These are phyloP conservation scores for Pholiota adiposa DNA, from an alignment of 1,284 basidiomycete genomes.

Conservation along the genomic window DNA sequence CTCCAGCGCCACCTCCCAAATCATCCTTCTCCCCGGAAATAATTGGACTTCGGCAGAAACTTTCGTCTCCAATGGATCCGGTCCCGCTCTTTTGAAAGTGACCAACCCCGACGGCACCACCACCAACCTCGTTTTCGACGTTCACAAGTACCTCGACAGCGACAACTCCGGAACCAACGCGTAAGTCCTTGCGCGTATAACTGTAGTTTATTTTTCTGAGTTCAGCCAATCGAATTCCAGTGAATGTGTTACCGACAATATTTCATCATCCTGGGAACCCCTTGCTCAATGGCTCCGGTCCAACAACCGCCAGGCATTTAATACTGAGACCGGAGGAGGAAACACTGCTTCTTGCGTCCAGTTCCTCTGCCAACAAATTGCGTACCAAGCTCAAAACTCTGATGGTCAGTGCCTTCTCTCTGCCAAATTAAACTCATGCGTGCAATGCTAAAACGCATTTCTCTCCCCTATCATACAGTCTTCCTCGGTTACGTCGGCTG, in stretches of 20 bases:
- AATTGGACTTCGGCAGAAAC: constrained; percentile 55
- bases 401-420: constrained; percentile 39
- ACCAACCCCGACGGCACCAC: constrained; percentile 55
- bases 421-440: neutral
- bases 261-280: constrained; percentile 49
- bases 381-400: constrained; percentile 54
- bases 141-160: constrained; percentile 67
- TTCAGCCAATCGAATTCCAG: constrained; percentile 19
- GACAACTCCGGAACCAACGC: constrained; percentile 50
- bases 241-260: constrained; percentile 57
- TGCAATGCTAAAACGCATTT: neutral
- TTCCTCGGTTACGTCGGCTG: constrained; percentile 39
- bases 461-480: constrained; percentile 19
- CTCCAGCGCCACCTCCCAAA: constrained; percentile 49
- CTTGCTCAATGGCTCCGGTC: constrained; percentile 53
- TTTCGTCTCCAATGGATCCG: constrained; percentile 59
- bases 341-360: constrained; percentile 51
- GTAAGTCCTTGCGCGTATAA: constrained; percentile 27
- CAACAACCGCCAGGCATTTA: constrained; percentile 62
- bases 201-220: constrained; percentile 4
- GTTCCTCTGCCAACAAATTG: constrained; percentile 52
- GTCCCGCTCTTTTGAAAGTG: constrained; percentile 52
- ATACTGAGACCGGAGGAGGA: constrained; percentile 67
- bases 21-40: constrained; percentile 58
- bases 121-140: constrained; percentile 59